These are phyloP conservation scores for Leccinum fibrillosum DNA, from an alignment of 768 basidiomycete species.

Conservation along the genomic window DNA sequence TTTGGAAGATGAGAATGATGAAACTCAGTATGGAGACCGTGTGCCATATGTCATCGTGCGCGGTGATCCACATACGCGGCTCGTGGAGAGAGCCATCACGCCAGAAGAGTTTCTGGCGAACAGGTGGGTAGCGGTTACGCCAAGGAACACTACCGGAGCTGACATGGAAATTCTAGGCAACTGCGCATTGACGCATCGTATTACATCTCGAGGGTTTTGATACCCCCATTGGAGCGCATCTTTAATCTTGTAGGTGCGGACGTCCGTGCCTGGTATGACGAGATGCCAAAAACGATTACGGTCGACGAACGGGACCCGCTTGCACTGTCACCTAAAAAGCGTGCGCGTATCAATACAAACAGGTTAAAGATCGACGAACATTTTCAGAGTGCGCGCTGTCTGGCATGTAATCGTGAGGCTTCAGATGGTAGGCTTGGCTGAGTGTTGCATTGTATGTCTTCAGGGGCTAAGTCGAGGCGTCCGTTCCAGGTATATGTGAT, in stretches of 20 bases:
- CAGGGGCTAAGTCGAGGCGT: background rate
- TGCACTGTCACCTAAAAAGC: slow-evolving; percentile 36
- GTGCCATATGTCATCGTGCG: slow-evolving; percentile 85
- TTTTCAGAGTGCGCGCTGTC: slow-evolving; percentile 67
- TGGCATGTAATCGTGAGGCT: slow-evolving; percentile 60
- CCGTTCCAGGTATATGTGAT: slow-evolving; percentile 56
- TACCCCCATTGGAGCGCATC: slow-evolving; percentile 86
- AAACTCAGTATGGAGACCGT: slow-evolving; percentile 90
- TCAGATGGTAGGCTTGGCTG: slow-evolving; percentile 44
- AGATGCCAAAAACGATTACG: slow-evolving; percentile 68
- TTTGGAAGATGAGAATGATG: slow-evolving; percentile 71
- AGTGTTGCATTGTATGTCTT: background rate
- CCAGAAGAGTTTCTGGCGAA: slow-evolving; percentile 68
- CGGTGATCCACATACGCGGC: slow-evolving; percentile 56
- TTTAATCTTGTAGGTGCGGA: slow-evolving; percentile 91
- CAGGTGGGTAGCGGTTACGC: slow-evolving; percentile 39
- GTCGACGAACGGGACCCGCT: slow-evolving; percentile 35
- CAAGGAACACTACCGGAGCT: background rate
- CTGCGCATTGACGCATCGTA: slow-evolving; percentile 81
- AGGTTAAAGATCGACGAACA: slow-evolving; percentile 67
- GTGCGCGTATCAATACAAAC: slow-evolving; percentile 30
- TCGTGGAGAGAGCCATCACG: slow-evolving; percentile 74
- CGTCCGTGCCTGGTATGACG: slow-evolving; percentile 80
- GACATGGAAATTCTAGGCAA: slow-evolving; percentile 40
- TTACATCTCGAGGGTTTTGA: slow-evolving; percentile 83